Evolutionary conservation across 179 eudicot species (phyloP).

Genomic region (Heliamphora ciliata): DNA sequence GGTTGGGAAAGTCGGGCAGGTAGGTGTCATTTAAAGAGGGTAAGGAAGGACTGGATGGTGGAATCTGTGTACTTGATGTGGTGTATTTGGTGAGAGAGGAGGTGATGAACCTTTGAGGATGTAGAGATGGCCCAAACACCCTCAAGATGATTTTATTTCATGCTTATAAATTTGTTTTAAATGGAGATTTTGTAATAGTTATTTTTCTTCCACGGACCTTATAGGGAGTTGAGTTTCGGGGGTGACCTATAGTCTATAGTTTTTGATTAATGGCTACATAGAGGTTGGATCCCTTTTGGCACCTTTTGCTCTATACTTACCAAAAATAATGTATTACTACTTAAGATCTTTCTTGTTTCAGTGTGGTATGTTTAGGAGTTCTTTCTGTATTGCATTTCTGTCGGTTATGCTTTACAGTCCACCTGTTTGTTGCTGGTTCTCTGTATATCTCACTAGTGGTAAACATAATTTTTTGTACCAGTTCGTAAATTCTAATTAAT

Average conservation of each 20-base stretch:
- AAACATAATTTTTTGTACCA: background rate
- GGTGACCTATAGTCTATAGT: background rate
- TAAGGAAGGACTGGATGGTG: background rate
- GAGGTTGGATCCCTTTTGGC: background rate
- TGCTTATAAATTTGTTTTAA: background rate
- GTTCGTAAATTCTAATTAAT: slow-evolving; percentile 5
- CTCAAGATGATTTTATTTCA: background rate
- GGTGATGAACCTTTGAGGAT: background rate
- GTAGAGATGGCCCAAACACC: background rate
- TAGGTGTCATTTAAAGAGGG: background rate
- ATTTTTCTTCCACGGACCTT: background rate
- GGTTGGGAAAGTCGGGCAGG: background rate
- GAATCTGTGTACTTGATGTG: background rate
- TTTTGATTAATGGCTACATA: background rate
- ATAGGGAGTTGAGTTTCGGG: background rate
- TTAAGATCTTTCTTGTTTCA: background rate
- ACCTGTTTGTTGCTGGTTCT: background rate
- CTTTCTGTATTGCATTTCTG: background rate
- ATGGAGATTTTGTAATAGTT: background rate
- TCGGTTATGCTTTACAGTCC: background rate
- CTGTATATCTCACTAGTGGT: background rate
- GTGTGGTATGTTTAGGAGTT: background rate
- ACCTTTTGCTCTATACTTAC: background rate
- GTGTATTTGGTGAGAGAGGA: background rate
- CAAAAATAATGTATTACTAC: background rate